Percentiles rank a stretch among this genome's conserved stretches.
These are phyloP conservation scores for Trichophyton schoenleinii DNA, from an alignment of 2,329 filamentous ascomycete genomes.

Conservation along the genomic window DNA sequence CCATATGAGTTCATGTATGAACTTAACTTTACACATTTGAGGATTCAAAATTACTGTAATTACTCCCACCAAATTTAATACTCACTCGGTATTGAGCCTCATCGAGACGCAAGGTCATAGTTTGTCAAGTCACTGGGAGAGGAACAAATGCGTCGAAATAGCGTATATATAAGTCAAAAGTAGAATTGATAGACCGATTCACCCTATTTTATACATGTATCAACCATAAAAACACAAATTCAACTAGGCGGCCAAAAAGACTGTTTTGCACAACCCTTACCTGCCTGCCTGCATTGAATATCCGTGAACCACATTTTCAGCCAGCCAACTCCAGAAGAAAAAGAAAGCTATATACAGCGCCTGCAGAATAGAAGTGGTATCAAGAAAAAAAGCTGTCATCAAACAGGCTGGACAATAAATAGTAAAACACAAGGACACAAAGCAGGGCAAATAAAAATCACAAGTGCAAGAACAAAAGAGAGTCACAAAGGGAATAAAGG, in stretches of 20 bases:
- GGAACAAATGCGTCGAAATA: background rate
- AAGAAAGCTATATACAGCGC: background rate
- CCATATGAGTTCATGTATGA: too few species aligned
- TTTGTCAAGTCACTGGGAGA: background rate
- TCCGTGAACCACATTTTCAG: background rate
- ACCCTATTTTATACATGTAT: background rate
- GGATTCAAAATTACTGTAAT: background rate
- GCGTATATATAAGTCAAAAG: background rate
- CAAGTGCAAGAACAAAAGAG: conserved; percentile 2
- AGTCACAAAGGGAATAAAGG: conserved; percentile 4
- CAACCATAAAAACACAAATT: background rate
- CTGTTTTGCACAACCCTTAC: background rate
- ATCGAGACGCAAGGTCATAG: too few species aligned
- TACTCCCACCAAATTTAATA: too few species aligned
- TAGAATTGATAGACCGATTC: background rate
- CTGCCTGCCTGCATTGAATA: background rate
- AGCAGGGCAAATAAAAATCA: background rate
- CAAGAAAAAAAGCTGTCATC: background rate
- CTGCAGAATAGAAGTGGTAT: conserved; percentile 6
- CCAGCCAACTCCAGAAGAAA: background rate
- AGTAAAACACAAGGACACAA: background rate
- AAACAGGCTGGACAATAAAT: background rate
- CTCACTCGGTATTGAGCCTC: background rate
- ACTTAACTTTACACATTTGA: too few species aligned
- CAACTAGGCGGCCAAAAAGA: conserved; percentile 1